These are phyloP conservation scores for Ogataea nonfermentans DNA, from an alignment of 805 yeast genomes.

Conservation along the genomic window DNA sequence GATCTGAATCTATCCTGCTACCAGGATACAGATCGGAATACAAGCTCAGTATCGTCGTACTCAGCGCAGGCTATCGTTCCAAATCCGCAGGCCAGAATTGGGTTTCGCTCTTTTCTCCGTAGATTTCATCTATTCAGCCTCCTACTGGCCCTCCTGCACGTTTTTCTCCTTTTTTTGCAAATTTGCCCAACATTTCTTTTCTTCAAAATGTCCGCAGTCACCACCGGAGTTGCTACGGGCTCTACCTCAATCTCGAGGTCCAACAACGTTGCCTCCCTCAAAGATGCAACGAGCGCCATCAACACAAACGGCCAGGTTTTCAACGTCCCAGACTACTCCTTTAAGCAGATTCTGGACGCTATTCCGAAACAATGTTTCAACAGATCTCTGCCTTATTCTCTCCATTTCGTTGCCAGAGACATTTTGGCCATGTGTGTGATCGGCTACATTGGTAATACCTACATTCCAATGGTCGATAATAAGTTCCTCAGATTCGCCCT, in stretches of 20 bases:
- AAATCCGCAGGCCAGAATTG: too few species aligned
- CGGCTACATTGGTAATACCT: slow-evolving; percentile 42
- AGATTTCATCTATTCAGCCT: neutral
- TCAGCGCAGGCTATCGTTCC: too few species aligned
- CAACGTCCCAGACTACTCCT: slow-evolving; percentile 60
- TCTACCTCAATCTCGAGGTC: slow-evolving; percentile 15
- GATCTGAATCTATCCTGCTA: neutral
- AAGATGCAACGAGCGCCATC: slow-evolving; percentile 35
- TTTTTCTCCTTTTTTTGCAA: slow-evolving; percentile 1
- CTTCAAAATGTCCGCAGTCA: slow-evolving; percentile 14
- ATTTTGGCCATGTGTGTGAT: slow-evolving; percentile 42
- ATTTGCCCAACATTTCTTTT: slow-evolving; percentile 2
- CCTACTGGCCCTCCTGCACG: slow-evolving; percentile 7
- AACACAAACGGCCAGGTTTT: slow-evolving; percentile 54
- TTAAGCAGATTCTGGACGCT: slow-evolving; percentile 54
- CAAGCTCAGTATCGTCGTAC: too few species aligned
- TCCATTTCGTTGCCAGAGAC: slow-evolving; percentile 54
- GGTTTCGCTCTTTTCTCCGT: neutral
- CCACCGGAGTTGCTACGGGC: slow-evolving; percentile 13
- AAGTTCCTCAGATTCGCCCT: slow-evolving; percentile 37
- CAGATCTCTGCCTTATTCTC: slow-evolving; percentile 47
- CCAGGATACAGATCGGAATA: too few species aligned
- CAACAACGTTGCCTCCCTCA: slow-evolving; percentile 27
- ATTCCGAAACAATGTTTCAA: slow-evolving; percentile 63
- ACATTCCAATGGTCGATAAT: slow-evolving; percentile 42